These are phyloP conservation scores for Globisporangium yorkense DNA, from an alignment of 352 stramenopile genomes.

Conservation along the genomic window DNA sequence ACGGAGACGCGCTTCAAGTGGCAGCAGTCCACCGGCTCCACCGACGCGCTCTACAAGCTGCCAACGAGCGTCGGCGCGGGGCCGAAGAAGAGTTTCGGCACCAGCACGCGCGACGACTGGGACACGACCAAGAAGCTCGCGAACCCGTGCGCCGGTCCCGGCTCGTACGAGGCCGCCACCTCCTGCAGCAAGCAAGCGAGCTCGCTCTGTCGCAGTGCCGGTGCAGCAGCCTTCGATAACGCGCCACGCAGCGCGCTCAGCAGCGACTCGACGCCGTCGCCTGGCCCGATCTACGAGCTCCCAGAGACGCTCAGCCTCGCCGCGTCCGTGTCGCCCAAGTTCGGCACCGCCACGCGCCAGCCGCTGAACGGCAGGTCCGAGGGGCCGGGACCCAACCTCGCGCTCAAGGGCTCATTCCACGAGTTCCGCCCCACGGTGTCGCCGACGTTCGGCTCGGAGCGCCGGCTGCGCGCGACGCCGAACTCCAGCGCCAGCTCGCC, in stretches of 20 bases:
- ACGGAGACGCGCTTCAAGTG: slow-evolving; percentile 73
- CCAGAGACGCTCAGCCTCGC: slow-evolving; percentile 33
- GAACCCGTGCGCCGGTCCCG: slow-evolving; percentile 59
- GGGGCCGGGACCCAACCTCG: slow-evolving; percentile 54
- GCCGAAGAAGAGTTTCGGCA: slow-evolving; percentile 70
- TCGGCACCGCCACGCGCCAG: slow-evolving; percentile 49
- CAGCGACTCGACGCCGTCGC: slow-evolving; percentile 56
- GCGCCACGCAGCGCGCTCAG: slow-evolving; percentile 34
- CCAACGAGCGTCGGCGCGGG: slow-evolving; percentile 50
- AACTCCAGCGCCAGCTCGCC: slow-evolving; percentile 26
- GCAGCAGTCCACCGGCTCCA: slow-evolving; percentile 45
- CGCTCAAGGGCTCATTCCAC: slow-evolving; percentile 49
- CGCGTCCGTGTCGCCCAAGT: slow-evolving; percentile 35
- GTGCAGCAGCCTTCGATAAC: slow-evolving; percentile 60
- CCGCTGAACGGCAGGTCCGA: slow-evolving; percentile 50
- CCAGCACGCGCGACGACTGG: slow-evolving; percentile 75
- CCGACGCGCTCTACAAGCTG: slow-evolving; percentile 69
- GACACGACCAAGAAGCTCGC: slow-evolving; percentile 51
- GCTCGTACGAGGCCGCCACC: slow-evolving; percentile 51
- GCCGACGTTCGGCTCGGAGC: slow-evolving; percentile 70
- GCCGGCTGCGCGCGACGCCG: slow-evolving; percentile 25
- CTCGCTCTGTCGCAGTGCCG: slow-evolving; percentile 42
- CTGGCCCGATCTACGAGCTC: slow-evolving; percentile 74
- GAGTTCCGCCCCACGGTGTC: slow-evolving; percentile 38
- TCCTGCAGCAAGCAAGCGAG: slow-evolving; percentile 60